A percentile compares a stretch with the other conserved stretches of the same genome.
These are phyloP conservation scores for Fusarium lateritium DNA, from an alignment of 2,329 filamentous ascomycete genomes.

Conservation along the genomic window DNA sequence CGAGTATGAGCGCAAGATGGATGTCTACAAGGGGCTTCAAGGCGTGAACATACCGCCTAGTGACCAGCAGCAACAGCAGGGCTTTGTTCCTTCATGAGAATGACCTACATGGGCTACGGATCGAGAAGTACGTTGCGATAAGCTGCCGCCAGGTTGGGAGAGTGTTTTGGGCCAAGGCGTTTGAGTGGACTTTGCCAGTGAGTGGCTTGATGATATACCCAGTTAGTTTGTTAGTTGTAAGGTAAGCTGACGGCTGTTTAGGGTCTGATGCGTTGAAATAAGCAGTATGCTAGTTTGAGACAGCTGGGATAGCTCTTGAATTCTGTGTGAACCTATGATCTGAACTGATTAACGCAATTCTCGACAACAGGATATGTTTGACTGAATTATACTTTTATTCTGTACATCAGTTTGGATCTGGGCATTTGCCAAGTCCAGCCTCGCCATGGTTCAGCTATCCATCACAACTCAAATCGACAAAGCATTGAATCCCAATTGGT, in stretches of 20 bases:
- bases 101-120: neutral
- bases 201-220: conserved; percentile 29
- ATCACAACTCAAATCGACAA: neutral
- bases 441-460: neutral
- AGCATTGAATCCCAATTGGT: conserved; percentile 2
- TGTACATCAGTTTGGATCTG: neutral
- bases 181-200: conserved; percentile 3
- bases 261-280: conserved; percentile 5
- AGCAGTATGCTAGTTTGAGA: neutral
- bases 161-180: neutral
- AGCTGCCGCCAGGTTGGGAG: neutral
- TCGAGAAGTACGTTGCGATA: neutral
- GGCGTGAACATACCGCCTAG: conserved; percentile 54
- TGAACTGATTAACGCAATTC: neutral
- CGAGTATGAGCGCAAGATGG: conserved; percentile 58
- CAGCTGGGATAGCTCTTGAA: neutral
- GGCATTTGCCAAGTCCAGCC: neutral
- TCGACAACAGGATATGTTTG: neutral
- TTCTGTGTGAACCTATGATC: neutral
- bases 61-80: conserved; percentile 35
- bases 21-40: conserved; percentile 52
- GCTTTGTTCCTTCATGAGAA: conserved; percentile 27
- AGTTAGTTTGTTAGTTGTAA: conserved; percentile 3
- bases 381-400: neutral
- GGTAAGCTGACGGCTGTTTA: conserved; percentile 36